Evolutionary conservation across 345 rosid species (phyloP), one percentile per base, ranked within the genome.

Genomic region (Salix udensis): DNA sequence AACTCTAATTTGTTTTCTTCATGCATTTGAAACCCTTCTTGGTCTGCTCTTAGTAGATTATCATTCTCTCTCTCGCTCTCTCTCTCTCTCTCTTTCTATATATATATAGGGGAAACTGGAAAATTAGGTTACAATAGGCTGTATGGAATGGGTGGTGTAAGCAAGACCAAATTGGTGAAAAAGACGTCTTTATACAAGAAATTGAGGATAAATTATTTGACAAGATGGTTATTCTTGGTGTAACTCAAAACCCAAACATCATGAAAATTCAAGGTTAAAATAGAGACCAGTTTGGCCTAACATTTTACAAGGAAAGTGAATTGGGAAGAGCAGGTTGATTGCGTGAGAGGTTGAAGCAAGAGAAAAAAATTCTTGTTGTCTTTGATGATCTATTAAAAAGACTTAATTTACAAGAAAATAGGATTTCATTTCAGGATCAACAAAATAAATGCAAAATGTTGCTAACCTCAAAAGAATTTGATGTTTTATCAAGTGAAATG

Each of bases 131-230:
- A 31, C 5, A 31, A 31, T 31, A 31, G 36, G 36, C 0, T 31
- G 68, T 71, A 24, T 11, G 76, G 83, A 3, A 75, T 71, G 39
- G 79, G 79, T 2, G 83, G 79, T 0, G 11, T 37, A 0, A 76
- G 80, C 0, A 72, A 80, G 74, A 75, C 84, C 66, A 72, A 73
- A 0, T 55, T 84, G 4, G 75, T 71, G 2, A 76, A 64, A 76
- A 64, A 11, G 74, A 84, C 0, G 24, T 81, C 5, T 28, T 23
- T 5, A 14, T 24, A 28, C 18, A 28, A 40, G 78, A 58, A 0
- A 50, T 4, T 9, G 30, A 50, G 28, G 65, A 3, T 4, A 81
- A 73, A 16, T 1, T 72, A 2, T 78, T 81, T 13, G 77, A 78
- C 26, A n/a, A 12, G 1, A 73, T 75, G 5, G 77, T 70, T 7